Conservation (phyloP, 2,329 filamentous ascomycete species). For the Penicillium sp. region DNA sequence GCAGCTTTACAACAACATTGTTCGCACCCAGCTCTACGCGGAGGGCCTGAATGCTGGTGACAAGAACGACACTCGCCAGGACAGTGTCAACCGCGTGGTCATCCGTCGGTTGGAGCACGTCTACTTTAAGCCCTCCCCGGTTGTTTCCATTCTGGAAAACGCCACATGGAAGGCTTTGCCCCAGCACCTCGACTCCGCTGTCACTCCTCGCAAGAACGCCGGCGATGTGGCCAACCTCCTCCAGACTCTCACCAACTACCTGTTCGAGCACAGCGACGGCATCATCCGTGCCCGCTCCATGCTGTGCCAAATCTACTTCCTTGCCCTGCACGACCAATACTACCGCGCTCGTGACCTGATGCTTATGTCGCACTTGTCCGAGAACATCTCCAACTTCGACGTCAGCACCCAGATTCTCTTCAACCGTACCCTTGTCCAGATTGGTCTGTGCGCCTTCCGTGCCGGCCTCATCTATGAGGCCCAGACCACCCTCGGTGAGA, state of each 20-base stretch:
- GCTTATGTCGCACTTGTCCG: conserved; percentile 98
- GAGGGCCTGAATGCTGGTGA: conserved; percentile 69
- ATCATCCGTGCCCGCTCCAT: conserved; percentile 95
- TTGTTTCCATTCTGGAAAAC: conserved; percentile 89
- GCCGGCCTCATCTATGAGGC: conserved; percentile 95
- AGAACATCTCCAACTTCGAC: conserved; percentile 94
- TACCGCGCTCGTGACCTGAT: conserved; percentile 98
- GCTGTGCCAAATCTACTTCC: conserved; percentile 98
- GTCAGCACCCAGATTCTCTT: conserved; percentile 96
- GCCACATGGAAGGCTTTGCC: conserved; percentile 84
- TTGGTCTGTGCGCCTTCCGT: conserved; percentile 96
- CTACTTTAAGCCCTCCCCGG: conserved; percentile 97
- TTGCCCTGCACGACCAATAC: conserved; percentile 95
- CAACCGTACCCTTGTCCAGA: conserved; percentile 96
- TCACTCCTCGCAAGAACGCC: conserved; percentile 67
- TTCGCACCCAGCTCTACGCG: conserved; percentile 81
- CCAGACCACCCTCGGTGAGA: conserved; percentile 95
- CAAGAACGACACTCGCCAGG: conserved; percentile 69
- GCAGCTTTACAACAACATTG: conserved; percentile 83
- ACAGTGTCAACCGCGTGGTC: conserved; percentile 83
- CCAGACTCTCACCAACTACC: conserved; percentile 84
- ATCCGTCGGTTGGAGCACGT: conserved; percentile 94
- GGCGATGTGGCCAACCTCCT: conserved; percentile 68
- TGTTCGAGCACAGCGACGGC: conserved; percentile 89
- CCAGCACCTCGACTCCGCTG: conserved; percentile 63